These are phyloP conservation scores for Jacaranda mimosifolia DNA, from an alignment of 257 asterid genomes.

Conservation along the genomic window DNA sequence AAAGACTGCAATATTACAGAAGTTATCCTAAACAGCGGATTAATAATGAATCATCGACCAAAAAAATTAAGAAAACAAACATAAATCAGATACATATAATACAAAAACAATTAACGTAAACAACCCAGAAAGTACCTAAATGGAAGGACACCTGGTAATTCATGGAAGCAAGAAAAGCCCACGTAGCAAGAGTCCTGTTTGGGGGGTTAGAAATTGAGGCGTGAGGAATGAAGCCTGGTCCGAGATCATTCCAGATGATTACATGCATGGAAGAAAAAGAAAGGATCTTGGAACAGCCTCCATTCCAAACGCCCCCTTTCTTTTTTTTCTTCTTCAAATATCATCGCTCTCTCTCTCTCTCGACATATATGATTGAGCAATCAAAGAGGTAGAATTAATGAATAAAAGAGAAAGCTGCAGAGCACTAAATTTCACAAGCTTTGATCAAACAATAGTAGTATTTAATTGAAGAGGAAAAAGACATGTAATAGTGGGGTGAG, in stretches of 20 bases:
- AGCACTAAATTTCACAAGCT: constrained; percentile 27
- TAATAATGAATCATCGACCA: not conserved
- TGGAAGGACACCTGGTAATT: too few relatives aligned
- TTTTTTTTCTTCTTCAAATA: not conserved
- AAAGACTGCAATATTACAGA: too few relatives aligned
- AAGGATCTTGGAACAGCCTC: constrained; percentile 67
- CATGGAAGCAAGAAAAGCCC: not conserved
- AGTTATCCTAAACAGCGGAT: too few relatives aligned
- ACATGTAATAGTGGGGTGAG: constrained; percentile 44
- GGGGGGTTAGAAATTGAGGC: constrained; percentile 29
- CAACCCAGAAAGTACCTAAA: too few relatives aligned
- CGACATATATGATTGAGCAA: constrained; percentile 27
- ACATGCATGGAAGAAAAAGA: constrained; percentile 4
- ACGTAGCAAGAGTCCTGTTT: not conserved
- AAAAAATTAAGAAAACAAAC: not conserved
- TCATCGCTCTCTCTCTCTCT: not conserved
- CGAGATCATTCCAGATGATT: constrained; percentile 53
- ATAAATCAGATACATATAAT: not conserved
- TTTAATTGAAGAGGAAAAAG: constrained; percentile 16
- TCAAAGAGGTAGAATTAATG: constrained; percentile 24
- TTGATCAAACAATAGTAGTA: not conserved
- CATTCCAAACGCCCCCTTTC: constrained; percentile 78
- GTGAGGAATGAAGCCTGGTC: constrained; percentile 96
- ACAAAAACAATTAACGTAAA: not conserved
- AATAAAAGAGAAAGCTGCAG: constrained; percentile 27